These are phyloP conservation scores for Oryza coarctata DNA, from an alignment of 176 grass and related monocot species.

Conservation along the genomic window DNA sequence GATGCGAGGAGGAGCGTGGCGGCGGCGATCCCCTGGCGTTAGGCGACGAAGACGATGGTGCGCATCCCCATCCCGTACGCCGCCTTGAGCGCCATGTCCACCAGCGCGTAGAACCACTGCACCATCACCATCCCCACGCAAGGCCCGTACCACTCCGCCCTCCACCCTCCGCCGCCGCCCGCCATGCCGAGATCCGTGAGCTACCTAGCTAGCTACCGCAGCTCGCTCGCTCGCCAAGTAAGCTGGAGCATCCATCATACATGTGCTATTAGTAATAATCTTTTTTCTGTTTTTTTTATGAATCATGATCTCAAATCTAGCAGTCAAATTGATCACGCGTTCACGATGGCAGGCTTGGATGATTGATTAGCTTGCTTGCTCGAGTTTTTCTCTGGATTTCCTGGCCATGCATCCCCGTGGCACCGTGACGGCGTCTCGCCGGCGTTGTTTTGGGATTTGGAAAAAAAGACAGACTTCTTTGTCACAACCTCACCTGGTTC, in stretches of 20 bases:
- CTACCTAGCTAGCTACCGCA: neutral
- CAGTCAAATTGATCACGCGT: neutral
- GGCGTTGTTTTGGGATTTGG: neutral
- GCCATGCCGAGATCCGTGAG: constrained; percentile 30
- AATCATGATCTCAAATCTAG: neutral
- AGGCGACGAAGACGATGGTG: constrained; percentile 57
- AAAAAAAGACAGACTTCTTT: neutral
- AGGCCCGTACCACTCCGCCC: constrained; percentile 31
- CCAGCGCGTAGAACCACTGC: constrained; percentile 56
- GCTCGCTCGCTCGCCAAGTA: neutral
- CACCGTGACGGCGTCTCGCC: neutral
- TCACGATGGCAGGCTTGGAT: neutral
- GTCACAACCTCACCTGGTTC: neutral
- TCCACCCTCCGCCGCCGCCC: neutral
- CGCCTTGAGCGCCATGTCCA: constrained; percentile 57
- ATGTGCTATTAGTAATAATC: neutral
- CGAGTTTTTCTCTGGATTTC: constrained; percentile 1
- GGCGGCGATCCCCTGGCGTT: constrained; percentile 55
- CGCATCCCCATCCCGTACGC: constrained; percentile 49
- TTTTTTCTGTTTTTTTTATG: neutral
- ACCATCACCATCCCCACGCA: constrained; percentile 47
- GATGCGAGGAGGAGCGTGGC: constrained; percentile 43
- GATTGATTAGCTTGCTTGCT: constrained; percentile 18
- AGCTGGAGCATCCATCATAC: constrained; percentile 11
- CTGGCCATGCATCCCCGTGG: neutral